Percentiles rank a stretch among this genome's conserved stretches.
Evolutionary conservation across 2,329 filamentous ascomycete species (phyloP).

Genomic region (Hymenotorrendiella dingleyae): DNA sequence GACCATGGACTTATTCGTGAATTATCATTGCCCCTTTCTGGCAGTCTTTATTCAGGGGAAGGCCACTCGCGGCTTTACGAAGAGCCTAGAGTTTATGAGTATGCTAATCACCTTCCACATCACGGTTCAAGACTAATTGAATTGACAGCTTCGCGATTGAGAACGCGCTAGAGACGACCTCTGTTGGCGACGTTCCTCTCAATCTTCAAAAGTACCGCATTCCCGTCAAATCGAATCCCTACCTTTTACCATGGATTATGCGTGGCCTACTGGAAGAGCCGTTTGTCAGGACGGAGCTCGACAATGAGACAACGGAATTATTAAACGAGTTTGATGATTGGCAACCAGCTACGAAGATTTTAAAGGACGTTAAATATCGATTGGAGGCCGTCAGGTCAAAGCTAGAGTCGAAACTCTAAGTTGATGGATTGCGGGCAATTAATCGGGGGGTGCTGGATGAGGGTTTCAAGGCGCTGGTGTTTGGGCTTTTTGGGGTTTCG

Average conservation of each 20-base stretch:
- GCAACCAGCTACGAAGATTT: conserved; percentile 81
- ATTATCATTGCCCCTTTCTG: conserved; percentile 79
- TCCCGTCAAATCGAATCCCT: conserved; percentile 64
- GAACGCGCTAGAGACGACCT: conserved; percentile 67
- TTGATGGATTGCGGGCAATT: no score
- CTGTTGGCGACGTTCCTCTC: conserved; percentile 42
- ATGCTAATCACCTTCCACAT: conserved; percentile 29
- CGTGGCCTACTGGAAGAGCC: conserved; percentile 88
- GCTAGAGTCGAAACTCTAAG: no score
- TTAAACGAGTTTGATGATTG: conserved; percentile 89
- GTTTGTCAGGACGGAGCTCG: conserved; percentile 75
- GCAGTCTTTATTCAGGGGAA: conserved; percentile 84
- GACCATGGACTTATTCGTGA: conserved; percentile 93
- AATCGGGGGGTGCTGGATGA: no score
- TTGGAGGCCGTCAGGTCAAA: conserved; percentile 88
- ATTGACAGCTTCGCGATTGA: conserved; percentile 56
- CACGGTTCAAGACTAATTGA: neutral
- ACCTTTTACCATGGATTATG: conserved; percentile 92
- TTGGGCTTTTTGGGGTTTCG: no score
- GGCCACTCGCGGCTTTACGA: conserved; percentile 93
- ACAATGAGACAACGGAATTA: conserved; percentile 69
- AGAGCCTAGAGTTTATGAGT: conserved; percentile 78
- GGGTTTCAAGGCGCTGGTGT: no score
- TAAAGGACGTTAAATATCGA: conserved; percentile 94
- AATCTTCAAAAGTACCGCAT: conserved; percentile 46